Evolutionary conservation across 768 basidiomycete genomes (phyloP).

Genomic region (Chalciporus sphaerocephalus): DNA sequence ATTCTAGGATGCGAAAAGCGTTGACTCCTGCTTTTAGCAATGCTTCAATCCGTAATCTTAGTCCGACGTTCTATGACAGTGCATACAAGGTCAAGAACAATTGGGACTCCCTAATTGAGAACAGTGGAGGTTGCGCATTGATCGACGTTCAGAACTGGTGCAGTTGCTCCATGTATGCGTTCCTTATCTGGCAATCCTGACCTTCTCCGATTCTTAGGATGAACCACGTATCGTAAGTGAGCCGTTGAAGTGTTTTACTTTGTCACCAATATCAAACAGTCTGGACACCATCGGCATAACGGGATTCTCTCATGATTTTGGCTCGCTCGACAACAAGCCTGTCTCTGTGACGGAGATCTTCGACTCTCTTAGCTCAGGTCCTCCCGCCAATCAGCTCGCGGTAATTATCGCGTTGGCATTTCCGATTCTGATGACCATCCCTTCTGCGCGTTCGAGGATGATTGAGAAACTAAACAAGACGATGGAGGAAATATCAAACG

Average conservation of each 20-base stretch:
- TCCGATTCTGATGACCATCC: slow-evolving; percentile 32
- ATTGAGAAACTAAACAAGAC: slow-evolving; percentile 24
- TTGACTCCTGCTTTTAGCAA: slow-evolving; percentile 41
- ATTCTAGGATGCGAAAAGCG: slow-evolving; percentile 33
- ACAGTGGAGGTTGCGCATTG: slow-evolving; percentile 24
- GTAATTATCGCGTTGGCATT: slow-evolving; percentile 27
- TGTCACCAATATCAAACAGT: slow-evolving; percentile 14
- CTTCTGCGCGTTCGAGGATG: slow-evolving; percentile 25
- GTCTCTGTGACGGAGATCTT: slow-evolving; percentile 25
- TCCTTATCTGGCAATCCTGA: not conserved
- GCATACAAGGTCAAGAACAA: slow-evolving; percentile 36
- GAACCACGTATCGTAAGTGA: slow-evolving; percentile 42
- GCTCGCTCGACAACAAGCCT: slow-evolving; percentile 35
- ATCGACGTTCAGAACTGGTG: slow-evolving; percentile 50
- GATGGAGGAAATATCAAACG: slow-evolving; percentile 33
- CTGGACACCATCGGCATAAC: slow-evolving; percentile 44
- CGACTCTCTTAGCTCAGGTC: slow-evolving; percentile 19
- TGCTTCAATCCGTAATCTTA: slow-evolving; percentile 35
- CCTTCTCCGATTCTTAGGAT: slow-evolving; percentile 28
- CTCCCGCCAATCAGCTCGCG: slow-evolving; percentile 5
- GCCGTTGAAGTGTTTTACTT: not conserved
- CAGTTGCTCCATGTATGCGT: slow-evolving; percentile 1
- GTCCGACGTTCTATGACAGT: slow-evolving; percentile 38
- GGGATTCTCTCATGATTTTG: slow-evolving; percentile 44
- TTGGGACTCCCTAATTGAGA: slow-evolving; percentile 31